Evolutionary conservation across 352 stramenopile genomes (phyloP).

Genomic region (Phytophthora sojae): DNA sequence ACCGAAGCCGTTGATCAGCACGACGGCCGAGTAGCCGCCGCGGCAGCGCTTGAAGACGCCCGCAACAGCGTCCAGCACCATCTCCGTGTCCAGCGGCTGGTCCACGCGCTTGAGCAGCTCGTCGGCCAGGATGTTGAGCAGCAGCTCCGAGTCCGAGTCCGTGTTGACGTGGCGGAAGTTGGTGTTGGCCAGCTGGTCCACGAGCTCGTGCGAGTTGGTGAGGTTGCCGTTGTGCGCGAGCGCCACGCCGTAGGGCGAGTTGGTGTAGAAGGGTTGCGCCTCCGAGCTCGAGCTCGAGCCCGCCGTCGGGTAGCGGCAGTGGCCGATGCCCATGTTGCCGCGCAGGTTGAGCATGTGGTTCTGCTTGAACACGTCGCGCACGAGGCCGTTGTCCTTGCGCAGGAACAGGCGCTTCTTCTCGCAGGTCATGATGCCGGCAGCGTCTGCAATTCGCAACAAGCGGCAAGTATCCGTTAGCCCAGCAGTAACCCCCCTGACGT

Average conservation of each 20-base stretch:
- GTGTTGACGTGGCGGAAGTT: constrained; percentile 98
- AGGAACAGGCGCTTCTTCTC: constrained; percentile 95
- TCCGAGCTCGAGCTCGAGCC: constrained; percentile 92
- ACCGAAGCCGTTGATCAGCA: constrained; percentile 98
- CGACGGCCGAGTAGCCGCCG: constrained; percentile 97
- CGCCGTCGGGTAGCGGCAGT: constrained; percentile 98
- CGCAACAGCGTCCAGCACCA: constrained; percentile 92
- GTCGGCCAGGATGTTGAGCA: constrained; percentile 99
- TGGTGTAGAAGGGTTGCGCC: constrained; percentile 99
- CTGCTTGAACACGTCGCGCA: constrained; percentile 99
- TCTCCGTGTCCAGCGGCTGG: constrained; percentile 69
- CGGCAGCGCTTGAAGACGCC: constrained; percentile 95
- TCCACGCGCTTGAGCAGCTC: constrained; percentile 91
- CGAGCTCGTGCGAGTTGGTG: constrained; percentile 97
- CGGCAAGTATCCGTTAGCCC: background rate
- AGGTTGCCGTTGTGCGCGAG: constrained; percentile 99
- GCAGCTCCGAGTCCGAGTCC: constrained; percentile 98
- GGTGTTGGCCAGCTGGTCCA: constrained; percentile 91
- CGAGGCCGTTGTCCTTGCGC: constrained; percentile 98
- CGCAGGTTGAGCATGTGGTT: constrained; percentile 97
- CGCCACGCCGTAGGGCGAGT: constrained; percentile 98
- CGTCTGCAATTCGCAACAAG: constrained; percentile 49
- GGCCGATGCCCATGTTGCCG: constrained; percentile 97
- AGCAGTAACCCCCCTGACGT: no score
- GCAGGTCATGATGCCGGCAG: constrained; percentile 96